Evolutionary conservation across 2,329 filamentous ascomycete species (phyloP).

Genomic region (Ophiosphaerella herpotricha): DNA sequence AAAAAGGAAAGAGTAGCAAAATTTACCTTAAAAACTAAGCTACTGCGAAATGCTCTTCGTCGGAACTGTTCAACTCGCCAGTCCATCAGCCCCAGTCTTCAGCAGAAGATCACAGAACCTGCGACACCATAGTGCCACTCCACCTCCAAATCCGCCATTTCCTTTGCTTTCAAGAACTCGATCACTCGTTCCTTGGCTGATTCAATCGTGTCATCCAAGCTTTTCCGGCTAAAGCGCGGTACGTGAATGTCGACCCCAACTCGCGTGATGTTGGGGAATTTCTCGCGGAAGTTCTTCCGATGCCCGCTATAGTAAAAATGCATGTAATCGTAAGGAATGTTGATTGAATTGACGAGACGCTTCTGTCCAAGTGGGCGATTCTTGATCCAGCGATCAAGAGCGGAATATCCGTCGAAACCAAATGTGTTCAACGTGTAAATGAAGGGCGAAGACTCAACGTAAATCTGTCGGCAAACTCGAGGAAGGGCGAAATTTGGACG

Average conservation of each 20-base stretch:
- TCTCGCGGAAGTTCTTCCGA: conserved; percentile 7
- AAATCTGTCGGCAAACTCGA: conserved; percentile 15
- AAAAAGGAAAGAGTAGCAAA: too few relatives aligned
- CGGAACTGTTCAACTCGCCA: too few relatives aligned
- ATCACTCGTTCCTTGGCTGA: conserved; percentile 8
- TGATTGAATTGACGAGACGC: conserved; percentile 10
- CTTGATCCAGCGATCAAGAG: conserved; percentile 14
- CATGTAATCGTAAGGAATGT: conserved; percentile 13
- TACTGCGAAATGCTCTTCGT: too few relatives aligned
- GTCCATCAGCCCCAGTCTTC: background rate
- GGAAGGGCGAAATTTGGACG: conserved; percentile 5
- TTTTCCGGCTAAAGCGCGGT: background rate
- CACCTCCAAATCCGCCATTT: conserved; percentile 6
- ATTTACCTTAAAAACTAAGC: too few relatives aligned
- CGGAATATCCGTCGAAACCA: background rate
- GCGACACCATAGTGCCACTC: conserved; percentile 4
- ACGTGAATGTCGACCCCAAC: conserved; percentile 10
- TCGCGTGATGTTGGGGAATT: conserved; percentile 14
- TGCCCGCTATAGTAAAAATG: conserved; percentile 5
- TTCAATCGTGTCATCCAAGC: background rate
- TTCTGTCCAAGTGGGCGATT: conserved; percentile 9
- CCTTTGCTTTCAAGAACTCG: conserved; percentile 6
- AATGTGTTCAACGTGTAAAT: conserved; percentile 14
- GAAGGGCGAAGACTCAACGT: conserved; percentile 12
- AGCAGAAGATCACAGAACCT: background rate